Evolutionary conservation across 768 basidiomycete species (phyloP).

Genomic region (Ramaria sp.): DNA sequence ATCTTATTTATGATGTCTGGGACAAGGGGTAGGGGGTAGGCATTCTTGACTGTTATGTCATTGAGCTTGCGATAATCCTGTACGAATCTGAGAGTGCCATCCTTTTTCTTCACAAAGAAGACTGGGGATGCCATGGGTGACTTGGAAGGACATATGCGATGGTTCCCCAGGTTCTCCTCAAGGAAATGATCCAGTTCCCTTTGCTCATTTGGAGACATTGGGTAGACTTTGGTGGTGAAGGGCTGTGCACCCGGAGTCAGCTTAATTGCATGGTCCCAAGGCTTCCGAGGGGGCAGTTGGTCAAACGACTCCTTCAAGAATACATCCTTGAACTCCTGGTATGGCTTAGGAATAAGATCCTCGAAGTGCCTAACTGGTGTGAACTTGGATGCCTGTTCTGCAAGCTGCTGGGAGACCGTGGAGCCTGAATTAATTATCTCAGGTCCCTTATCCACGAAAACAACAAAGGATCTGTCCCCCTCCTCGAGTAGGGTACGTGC

Average conservation of each 20-base stretch:
- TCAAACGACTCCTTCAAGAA: conserved; percentile 4
- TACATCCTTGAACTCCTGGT: conserved; percentile 1
- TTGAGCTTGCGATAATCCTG: conserved; percentile 25
- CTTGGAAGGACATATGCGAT: neutral
- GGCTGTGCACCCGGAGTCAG: no score
- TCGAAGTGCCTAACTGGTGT: no score
- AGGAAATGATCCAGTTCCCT: neutral
- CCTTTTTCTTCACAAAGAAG: conserved; percentile 23
- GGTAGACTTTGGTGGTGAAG: neutral
- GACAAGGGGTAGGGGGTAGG: conserved; percentile 25
- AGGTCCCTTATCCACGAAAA: no score
- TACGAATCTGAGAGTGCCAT: conserved; percentile 21
- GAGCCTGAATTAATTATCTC: no score
- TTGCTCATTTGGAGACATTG: neutral
- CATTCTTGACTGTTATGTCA: conserved; percentile 23
- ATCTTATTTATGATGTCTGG: conserved; percentile 10
- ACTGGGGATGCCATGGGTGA: conserved; percentile 17
- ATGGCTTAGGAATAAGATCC: neutral
- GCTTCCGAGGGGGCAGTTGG: neutral
- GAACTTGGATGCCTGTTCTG: no score
- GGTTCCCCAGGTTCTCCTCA: neutral
- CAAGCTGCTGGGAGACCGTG: no score
- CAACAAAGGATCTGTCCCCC: no score
- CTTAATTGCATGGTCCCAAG: neutral
- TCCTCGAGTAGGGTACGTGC: no score